Conservation (phyloP, 202 grass and related monocot species). For the Tripidium arundinaceum region DNA sequence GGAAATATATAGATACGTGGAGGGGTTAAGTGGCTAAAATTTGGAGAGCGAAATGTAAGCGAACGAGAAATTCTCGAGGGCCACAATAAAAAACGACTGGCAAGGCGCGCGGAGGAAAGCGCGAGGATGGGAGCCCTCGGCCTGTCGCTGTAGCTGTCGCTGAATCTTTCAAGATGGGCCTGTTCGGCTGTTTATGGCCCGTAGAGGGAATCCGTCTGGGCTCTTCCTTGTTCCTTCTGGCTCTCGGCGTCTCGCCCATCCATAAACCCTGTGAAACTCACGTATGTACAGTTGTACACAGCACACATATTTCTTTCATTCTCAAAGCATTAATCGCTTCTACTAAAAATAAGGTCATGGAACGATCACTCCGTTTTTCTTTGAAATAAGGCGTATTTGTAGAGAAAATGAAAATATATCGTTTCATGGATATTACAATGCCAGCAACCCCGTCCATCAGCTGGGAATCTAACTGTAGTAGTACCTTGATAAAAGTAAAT, state of each 20-base stretch:
- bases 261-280: too few species aligned
- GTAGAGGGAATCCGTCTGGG: not conserved
- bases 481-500: too few species aligned
- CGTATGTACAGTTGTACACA: too few species aligned
- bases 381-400: not conserved
- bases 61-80: not conserved
- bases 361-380: not conserved
- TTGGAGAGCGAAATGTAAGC: not conserved
- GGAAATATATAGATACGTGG: slow-evolving; percentile 30
- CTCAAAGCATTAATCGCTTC: not conserved
- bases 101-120: not conserved
- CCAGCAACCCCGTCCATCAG: not conserved
- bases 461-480: too few species aligned
- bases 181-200: not conserved
- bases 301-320: not conserved
- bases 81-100: slow-evolving; percentile 42
- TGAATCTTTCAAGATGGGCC: slow-evolving; percentile 9
- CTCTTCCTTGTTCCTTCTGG: not conserved
- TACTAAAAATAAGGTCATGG: too few species aligned
- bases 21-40: slow-evolving; percentile 36
- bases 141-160: slow-evolving; percentile 1
- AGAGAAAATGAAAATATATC: not conserved
- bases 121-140: slow-evolving; percentile 5
- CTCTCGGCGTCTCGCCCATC: too few species aligned
- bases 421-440: not conserved